Conservation (phyloP, 768 basidiomycete genomes). For the Cubamyces lactineus region DNA sequence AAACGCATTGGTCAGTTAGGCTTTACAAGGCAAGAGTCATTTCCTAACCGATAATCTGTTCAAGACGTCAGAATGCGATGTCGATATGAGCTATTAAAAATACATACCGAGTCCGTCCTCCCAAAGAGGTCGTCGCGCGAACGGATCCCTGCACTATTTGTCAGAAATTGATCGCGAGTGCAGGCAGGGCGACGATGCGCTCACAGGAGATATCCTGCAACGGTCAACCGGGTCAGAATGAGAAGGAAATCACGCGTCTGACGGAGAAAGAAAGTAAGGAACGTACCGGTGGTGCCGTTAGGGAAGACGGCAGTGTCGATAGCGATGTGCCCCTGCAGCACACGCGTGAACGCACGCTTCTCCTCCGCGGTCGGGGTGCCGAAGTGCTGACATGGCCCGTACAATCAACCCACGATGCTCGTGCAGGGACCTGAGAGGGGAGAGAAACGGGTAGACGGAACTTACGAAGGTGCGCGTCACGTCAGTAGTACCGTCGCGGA, state of each 20-base stretch:
- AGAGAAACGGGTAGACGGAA: background rate
- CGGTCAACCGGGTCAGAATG: background rate
- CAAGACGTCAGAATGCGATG: background rate
- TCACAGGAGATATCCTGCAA: slow-evolving; percentile 58
- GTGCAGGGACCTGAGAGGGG: background rate
- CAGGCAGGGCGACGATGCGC: too few species aligned
- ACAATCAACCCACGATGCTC: background rate
- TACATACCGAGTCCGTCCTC: slow-evolving; percentile 78
- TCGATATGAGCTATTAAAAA: background rate
- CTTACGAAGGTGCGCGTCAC: slow-evolving; percentile 86
- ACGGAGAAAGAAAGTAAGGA: slow-evolving; percentile 41
- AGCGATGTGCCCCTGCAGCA: slow-evolving; percentile 88
- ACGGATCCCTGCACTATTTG: slow-evolving; percentile 61
- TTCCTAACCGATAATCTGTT: slow-evolving; percentile 65
- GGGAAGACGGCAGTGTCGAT: slow-evolving; percentile 81
- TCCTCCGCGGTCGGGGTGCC: slow-evolving; percentile 83
- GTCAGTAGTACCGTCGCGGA: slow-evolving; percentile 93
- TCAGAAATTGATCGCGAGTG: too few species aligned
- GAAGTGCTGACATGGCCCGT: slow-evolving; percentile 66
- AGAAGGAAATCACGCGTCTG: too few species aligned
- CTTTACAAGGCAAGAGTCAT: too few species aligned
- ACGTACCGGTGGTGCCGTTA: slow-evolving; percentile 70
- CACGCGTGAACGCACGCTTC: slow-evolving; percentile 87
- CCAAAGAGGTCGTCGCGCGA: slow-evolving; percentile 81
- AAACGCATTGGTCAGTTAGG: background rate